Evolutionary conservation across 1,139 yeast genomes (phyloP), one percentile per base, ranked within the genome.

Genomic region (Kodamaea fungicola): DNA sequence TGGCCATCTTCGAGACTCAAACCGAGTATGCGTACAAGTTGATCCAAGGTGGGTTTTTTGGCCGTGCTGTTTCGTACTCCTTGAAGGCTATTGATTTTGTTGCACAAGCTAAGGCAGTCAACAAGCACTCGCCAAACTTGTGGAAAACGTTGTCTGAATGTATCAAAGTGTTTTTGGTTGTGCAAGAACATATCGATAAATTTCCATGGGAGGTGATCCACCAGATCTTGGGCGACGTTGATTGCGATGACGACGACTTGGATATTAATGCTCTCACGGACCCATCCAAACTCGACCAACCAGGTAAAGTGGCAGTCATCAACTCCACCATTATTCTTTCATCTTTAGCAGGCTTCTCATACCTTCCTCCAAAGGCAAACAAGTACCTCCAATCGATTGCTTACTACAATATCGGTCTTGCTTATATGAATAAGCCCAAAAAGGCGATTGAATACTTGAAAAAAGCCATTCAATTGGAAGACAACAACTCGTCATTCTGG

Each of bases 401-500:
- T 1, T 71, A 75, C 59, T 86, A 76, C 57, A 89, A 90, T 52
- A 58, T 87, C 25, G 96, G 95, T 1, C 57, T 83, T 24, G 71
- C 88, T 0, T 77, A 80, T 42, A 71, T 77, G 0, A 76, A 58
- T 44, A 52, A 64, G 27, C 45, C 60, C n/a, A 73, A 73, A 13
- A 58, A 67, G 1, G 71, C 96, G 0, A 71, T 86, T 10, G 64
- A 58, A 16, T 61, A 72, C 7, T 67, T 86, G 44, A 84, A 85
- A 49, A 73, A 69, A 34, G 82, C 96, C 0, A 79, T 90, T 38
- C 78, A 76, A 40, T 61, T 80, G 12, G 96, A 90, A 54, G 74
- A 81, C 3, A 76, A 73, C 42, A 84, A 83, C 45, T 67, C 84
- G 1, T 79, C 75, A 24, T 80, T 80, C 42, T 92, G 99, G 99